Base-by-base conservation (phyloP, 177 flowering plant genomes). In the Vitis hybrid region DNA sequence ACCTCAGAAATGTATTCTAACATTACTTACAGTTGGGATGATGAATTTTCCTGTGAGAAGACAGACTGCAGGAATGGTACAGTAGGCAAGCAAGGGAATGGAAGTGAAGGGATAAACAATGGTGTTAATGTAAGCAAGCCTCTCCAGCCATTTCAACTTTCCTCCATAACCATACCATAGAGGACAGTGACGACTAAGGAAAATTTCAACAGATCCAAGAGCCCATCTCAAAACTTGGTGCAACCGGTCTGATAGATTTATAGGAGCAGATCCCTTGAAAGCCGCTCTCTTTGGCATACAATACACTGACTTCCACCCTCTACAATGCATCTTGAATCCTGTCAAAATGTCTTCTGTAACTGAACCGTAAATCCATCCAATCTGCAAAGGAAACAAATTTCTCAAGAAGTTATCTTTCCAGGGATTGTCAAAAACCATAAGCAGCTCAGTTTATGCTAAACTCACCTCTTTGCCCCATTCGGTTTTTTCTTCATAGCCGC, bases 401-500 rank as follows among this genome's bases (percentile, higher is more conserved):
- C 10, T 15, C 14, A 20, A 35, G 49, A 64, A 41, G 9, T 12
- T n/a, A 13, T 6, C 8, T 41, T 11, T 46, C 4, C 10, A 71
- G 46, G 12, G 20, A 20, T 20, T 20, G 20, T 20, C 20, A 20
- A 20, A 20, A 20, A 20, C 20, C 41, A 59, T 13, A 58, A 58
- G 2, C 6, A 18, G 64, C 18, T 49, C 3, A 10, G 21, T 14
- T 14, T 10, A 10, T 14, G 61, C 11, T 17, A 24, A 58, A 30
- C 74, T 83, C 21, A 93, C 99, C 98, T 95, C 99, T 85, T 93
- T 95, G n/a, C 99, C 98, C 99, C 99, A 95, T 74, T 93, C 98
- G 20, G 99, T 95, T 75, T 95, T 95, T 76, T 95, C 99, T 83
- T 95, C 99, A 74, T 95, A 93, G 17, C 99, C 97, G 80, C 87